Base-by-base conservation (phyloP, 2,329 filamentous ascomycete species). In the Alternaria triticina region DNA sequence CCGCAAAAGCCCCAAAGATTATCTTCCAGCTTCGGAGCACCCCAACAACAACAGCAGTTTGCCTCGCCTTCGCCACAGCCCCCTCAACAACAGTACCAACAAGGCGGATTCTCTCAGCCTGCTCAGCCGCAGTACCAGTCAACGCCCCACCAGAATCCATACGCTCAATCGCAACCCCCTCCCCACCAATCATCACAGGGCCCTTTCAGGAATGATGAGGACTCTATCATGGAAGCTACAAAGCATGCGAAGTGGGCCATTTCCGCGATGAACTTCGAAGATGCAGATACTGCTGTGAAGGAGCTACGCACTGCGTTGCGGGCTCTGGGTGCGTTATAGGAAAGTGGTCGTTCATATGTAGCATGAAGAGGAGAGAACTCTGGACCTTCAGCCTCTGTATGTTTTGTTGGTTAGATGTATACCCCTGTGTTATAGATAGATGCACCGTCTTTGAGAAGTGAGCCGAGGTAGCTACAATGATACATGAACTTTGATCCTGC, bases 201-300 rank as follows among this genome's bases (percentile, higher is more conserved):
- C 5, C 75, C 76, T 1, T 83, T 91, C 57, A 83, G 81, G 5
- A 83, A 81, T 11, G 93, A 97, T 67, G 90, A 94, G 68, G 83
- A 86, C 62, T 85, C 91, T 0, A 90, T 97, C 36, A 83, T 88
- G 36, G 87, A 90, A 71, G 95, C 96, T 5, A 94, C 97, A 79
- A 99, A 98, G 78, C 96, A 98, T 82, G 94, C 95, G 3, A 94
- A 93, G 74, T 99, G 93, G 93, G 96, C 96, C 0, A 97, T 98
- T 45, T 97, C 94, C 11, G 96, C 96, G 0, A 82, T 99, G 51
- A 97, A 97, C 73, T 99, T 99, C 80, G 96, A 99, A 71, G 96
- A 99, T 77, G 91, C 97, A 2, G 86, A 90, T 1, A 99, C 96
- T 0, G 96, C 96, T 0, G 90, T 98, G 5, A 90, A 90, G 74